These are phyloP conservation scores for Globisporangium acanthophoron DNA, from an alignment of 352 stramenopile species.

Conservation along the genomic window DNA sequence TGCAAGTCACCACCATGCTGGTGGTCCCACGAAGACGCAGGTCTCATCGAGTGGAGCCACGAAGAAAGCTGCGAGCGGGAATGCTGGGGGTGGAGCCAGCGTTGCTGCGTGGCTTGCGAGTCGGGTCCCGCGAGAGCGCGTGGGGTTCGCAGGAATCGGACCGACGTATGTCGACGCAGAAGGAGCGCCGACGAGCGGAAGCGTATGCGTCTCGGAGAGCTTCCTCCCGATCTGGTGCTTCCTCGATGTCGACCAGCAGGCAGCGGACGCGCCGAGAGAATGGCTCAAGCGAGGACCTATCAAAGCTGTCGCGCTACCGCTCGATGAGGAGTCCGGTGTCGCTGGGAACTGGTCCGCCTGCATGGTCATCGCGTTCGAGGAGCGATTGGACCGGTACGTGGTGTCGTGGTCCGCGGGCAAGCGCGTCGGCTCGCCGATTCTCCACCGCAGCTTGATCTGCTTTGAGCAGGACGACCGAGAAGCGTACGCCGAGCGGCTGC, in stretches of 20 bases:
- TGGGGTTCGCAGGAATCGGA: conserved; percentile 40
- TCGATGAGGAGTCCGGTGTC: conserved; percentile 49
- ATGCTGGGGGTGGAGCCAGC: conserved; percentile 12
- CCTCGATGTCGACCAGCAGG: conserved; percentile 35
- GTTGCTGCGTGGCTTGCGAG: conserved; percentile 45
- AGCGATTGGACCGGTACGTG: conserved; percentile 36
- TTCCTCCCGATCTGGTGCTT: conserved; percentile 77
- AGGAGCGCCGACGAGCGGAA: not conserved
- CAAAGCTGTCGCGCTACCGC: conserved; percentile 58
- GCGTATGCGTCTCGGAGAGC: conserved; percentile 29
- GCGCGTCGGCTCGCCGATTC: conserved; percentile 58
- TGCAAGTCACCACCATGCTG: not conserved
- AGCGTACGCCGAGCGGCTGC: conserved; percentile 39
- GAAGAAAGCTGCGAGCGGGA: conserved; percentile 15
- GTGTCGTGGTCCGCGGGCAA: conserved; percentile 75
- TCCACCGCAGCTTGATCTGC: conserved; percentile 58
- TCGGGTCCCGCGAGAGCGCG: conserved; percentile 30
- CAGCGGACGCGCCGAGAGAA: conserved; percentile 13
- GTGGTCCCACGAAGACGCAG: not conserved
- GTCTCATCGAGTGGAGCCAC: conserved; percentile 3
- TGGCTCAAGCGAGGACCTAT: conserved; percentile 28
- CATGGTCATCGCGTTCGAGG: conserved; percentile 68
- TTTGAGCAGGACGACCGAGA: conserved; percentile 49
- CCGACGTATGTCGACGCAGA: not conserved
- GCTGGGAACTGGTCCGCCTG: conserved; percentile 70